phyloP scores from a whole-genome alignment of 495 filamentous ascomycete species.

The Aspergillus funiculosus region DNA sequence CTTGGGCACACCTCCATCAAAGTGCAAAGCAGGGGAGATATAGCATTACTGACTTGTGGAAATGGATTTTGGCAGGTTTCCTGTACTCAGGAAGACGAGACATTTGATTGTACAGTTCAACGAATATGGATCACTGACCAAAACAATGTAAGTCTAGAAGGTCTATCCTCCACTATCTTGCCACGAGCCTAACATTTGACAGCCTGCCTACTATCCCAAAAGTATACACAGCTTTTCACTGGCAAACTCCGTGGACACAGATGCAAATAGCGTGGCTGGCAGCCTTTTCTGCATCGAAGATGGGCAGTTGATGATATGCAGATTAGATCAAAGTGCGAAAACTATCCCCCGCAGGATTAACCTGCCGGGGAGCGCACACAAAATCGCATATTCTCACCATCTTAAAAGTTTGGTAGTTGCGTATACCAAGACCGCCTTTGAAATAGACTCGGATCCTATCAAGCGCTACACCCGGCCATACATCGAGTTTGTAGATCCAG shows the following conservation, averaged over 20 bases:
- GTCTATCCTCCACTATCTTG: not conserved
- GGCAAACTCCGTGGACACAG: constrained; percentile 13
- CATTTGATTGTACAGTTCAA: constrained; percentile 25
- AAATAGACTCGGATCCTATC: constrained; percentile 21
- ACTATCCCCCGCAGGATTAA: constrained; percentile 40
- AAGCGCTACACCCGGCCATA: constrained; percentile 29
- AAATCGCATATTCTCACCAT: constrained; percentile 36
- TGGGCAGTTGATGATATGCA: constrained; percentile 36
- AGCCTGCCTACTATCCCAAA: constrained; percentile 40
- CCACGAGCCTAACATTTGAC: constrained; percentile 10
- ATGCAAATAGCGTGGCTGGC: constrained; percentile 17
- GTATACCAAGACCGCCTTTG: constrained; percentile 26
- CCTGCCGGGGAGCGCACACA: constrained; percentile 39
- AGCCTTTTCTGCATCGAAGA: constrained; percentile 43
- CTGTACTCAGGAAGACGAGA: constrained; percentile 18
- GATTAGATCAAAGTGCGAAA: constrained; percentile 27
- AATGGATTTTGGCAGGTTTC: constrained; percentile 39
- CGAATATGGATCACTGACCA: constrained; percentile 43
- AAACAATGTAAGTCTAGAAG: constrained; percentile 34
- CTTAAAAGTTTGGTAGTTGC: constrained; percentile 40
- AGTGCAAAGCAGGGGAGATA: constrained; percentile 26
- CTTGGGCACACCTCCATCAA: constrained; percentile 37
- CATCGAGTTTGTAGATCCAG: constrained; percentile 41
- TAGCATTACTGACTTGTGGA: constrained; percentile 35
- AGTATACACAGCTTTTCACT: constrained; percentile 32